phyloP scores from a whole-genome alignment of 345 rosid genomes.

The Jatropha curcas region DNA sequence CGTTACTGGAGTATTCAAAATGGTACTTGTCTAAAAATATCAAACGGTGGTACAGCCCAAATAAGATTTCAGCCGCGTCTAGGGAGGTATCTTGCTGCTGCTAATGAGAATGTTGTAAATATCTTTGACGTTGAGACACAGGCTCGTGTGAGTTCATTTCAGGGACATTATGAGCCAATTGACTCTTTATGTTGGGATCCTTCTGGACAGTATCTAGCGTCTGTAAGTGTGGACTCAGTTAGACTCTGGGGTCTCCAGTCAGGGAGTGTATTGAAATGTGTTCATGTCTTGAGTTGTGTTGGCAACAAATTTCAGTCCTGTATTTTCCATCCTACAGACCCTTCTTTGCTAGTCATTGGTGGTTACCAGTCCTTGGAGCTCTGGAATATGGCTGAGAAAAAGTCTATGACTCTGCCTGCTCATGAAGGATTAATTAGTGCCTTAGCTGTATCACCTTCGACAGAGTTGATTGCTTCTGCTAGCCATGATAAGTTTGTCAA shows the following conservation, averaged over 20 bases:
- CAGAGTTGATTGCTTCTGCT: slow-evolving; percentile 38
- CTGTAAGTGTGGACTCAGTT: slow-evolving; percentile 91
- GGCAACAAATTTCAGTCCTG: slow-evolving; percentile 88
- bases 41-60: slow-evolving; percentile 79
- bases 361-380: slow-evolving; percentile 72
- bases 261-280: too few relatives aligned
- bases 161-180: slow-evolving; percentile 80
- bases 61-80: slow-evolving; percentile 86
- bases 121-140: slow-evolving; percentile 87
- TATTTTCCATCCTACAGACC: slow-evolving; percentile 75
- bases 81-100: slow-evolving; percentile 90
- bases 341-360: slow-evolving; percentile 79
- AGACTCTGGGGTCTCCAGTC: slow-evolving; percentile 85
- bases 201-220: slow-evolving; percentile 78
- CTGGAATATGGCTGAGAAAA: slow-evolving; percentile 41
- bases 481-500: too few relatives aligned
- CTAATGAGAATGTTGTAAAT: slow-evolving; percentile 71
- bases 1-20: too few relatives aligned
- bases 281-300: slow-evolving; percentile 81
- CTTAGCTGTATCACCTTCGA: slow-evolving; percentile 30
- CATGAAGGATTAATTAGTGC: slow-evolving; percentile 37
- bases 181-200: slow-evolving; percentile 92
- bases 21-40: too few relatives aligned
- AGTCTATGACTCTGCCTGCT: slow-evolving; percentile 29
- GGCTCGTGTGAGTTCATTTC: slow-evolving; percentile 62